These are phyloP conservation scores for Cytospora mali DNA, from an alignment of 2,329 filamentous ascomycete species.

Conservation along the genomic window DNA sequence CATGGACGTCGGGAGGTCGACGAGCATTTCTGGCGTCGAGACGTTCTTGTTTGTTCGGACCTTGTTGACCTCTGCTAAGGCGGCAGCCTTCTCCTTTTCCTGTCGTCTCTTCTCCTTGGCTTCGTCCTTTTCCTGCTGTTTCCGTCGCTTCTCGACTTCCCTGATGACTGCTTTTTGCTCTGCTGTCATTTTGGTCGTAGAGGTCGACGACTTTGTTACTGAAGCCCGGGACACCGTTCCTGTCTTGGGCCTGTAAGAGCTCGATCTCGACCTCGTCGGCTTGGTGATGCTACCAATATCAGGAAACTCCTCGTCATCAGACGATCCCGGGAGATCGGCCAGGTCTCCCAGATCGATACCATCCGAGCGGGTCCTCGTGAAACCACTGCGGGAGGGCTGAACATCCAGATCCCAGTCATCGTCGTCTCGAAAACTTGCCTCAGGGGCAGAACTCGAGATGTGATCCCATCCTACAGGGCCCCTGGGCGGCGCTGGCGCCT, in stretches of 20 bases:
- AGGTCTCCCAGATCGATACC: constrained; percentile 42
- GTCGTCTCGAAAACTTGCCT: constrained; percentile 33
- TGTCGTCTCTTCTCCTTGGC: constrained; percentile 63
- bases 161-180: constrained; percentile 50
- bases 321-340: constrained; percentile 37
- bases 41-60: constrained; percentile 72
- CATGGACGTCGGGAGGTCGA: constrained; percentile 65
- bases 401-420: constrained; percentile 23
- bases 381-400: background rate
- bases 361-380: constrained; percentile 29
- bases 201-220: constrained; percentile 30
- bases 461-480: constrained; percentile 48
- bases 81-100: constrained; percentile 66
- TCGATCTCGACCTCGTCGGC: constrained; percentile 23
- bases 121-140: constrained; percentile 58
- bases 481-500: constrained; percentile 29
- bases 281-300: constrained; percentile 45
- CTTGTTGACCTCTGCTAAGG: constrained; percentile 74
- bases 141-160: constrained; percentile 57
- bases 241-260: constrained; percentile 5
- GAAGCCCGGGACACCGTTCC: constrained; percentile 2
- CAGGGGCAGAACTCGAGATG: constrained; percentile 57
- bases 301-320: constrained; percentile 49
- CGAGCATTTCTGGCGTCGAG: constrained; percentile 75
- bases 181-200: constrained; percentile 34